Percentiles rank a stretch among this genome's conserved stretches.
phyloP scores from a whole-genome alignment of 164 flowering plant genomes.

The Litsea cubeba region DNA sequence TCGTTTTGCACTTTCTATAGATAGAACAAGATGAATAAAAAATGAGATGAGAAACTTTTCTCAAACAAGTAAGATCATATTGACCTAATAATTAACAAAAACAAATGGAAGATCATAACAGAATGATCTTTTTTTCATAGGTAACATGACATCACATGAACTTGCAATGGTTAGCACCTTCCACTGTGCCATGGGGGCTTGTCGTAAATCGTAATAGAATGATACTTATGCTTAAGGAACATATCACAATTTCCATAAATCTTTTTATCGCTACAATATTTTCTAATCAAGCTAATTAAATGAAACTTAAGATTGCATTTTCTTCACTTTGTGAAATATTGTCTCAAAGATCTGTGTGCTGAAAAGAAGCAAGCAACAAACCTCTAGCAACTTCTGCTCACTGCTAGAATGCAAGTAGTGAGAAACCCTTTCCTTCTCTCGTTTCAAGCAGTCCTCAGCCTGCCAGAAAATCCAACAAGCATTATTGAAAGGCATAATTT shows the following conservation, averaged over 20 bases:
- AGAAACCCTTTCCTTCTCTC: conserved; percentile 80
- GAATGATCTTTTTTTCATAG: too few species aligned
- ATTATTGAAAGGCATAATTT: neutral
- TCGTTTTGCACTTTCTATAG: conserved; percentile 34
- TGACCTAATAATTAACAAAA: neutral
- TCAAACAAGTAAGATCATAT: neutral
- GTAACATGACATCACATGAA: too few species aligned
- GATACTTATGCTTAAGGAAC: too few species aligned
- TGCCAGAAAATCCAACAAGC: conserved; percentile 19
- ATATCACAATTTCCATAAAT: too few species aligned
- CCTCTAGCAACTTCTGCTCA: conserved; percentile 78
- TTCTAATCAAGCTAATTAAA: too few species aligned
- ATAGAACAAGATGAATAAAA: neutral
- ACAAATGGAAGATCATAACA: too few species aligned
- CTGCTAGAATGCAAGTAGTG: conserved; percentile 82
- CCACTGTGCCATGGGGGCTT: too few species aligned
- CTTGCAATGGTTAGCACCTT: too few species aligned
- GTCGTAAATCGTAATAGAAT: too few species aligned
- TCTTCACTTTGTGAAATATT: too few species aligned
- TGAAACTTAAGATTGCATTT: too few species aligned
- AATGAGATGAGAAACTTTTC: neutral
- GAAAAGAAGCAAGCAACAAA: conserved; percentile 11
- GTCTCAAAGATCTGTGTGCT: neutral
- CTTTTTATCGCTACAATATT: too few species aligned
- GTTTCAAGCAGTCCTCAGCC: conserved; percentile 85